Base-by-base conservation (phyloP, 148 eudicot genomes). In the Chenopodium berlandieri region DNA sequence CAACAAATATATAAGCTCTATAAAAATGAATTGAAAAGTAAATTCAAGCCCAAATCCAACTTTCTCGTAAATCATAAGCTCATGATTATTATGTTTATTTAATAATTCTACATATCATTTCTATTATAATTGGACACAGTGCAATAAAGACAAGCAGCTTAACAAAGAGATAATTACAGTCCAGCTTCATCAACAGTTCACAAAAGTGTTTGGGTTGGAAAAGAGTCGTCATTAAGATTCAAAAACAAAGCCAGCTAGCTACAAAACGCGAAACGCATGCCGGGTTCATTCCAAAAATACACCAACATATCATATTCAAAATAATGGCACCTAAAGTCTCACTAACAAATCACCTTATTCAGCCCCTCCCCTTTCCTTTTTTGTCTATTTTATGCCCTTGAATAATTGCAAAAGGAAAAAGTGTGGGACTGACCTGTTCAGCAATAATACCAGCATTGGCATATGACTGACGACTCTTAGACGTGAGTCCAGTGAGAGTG, bases 401-500 rank as follows among this genome's bases (percentile, higher is more conserved):
- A 73, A 75, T 80, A 22, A 76, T 47, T 79, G 78, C 82, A 3
- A 82, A 37, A 69, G 65, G 27, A 34, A 73, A 77, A 81, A 82
- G 48, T 58, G 83, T 74, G 40, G 63, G 47, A 78, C 86, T 75
- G 62, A 97, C 99, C 98, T 97, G 99, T 85, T 97, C 99, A 8
- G 99, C 98, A 83, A 97, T 90, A 60, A 94, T 91, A 34, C 95
- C 95, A 22, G 99, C 99, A 89, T 91, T 94, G 78, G 99, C 98
- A 87, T 97, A 97, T 9, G 99, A 97, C 84, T 97, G 96, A 22
- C 99, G 93, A 64, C 98, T 92, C 84, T 97, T 97, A n/a, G 99
- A 97, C 9, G 99, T 97, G 70, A 97, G 90, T 52, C 99, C 99
- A 2, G 99, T 97, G 69, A 97, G 92, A 44, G 99, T 97, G 76